Evolutionary conservation across 1,139 yeast genomes (phyloP).

Genomic region (Scheffersomyces segobiensis): DNA sequence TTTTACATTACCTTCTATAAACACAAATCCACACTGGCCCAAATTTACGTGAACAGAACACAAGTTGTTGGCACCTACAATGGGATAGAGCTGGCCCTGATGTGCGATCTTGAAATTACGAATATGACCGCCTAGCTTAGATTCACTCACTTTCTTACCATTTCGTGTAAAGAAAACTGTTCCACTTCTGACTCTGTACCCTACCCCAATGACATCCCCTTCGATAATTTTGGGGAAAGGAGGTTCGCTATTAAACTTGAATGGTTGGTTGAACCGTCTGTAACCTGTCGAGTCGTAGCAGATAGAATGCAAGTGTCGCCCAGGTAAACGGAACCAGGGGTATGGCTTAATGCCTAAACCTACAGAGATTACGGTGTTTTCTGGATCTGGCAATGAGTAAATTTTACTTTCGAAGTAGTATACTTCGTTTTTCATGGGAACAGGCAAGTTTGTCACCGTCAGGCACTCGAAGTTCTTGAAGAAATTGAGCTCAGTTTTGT

Average conservation of each 20-base stretch:
- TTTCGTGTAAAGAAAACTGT: conserved; percentile 68
- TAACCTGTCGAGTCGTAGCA: conserved; percentile 55
- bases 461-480: conserved; percentile 72
- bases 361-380: conserved; percentile 41
- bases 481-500: conserved; percentile 78
- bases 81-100: conserved; percentile 48
- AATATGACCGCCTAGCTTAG: conserved; percentile 68
- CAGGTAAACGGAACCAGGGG: conserved; percentile 62
- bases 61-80: conserved; percentile 52
- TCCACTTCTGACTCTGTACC: conserved; percentile 60
- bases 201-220: conserved; percentile 71
- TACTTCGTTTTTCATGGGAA: conserved; percentile 83
- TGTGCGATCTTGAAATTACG: conserved; percentile 41
- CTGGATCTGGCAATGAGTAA: conserved; percentile 56
- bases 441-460: conserved; percentile 80
- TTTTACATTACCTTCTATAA: conserved; percentile 60
- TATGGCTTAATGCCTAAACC: conserved; percentile 55
- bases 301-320: conserved; percentile 51
- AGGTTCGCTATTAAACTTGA: conserved; percentile 34
- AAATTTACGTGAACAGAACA: conserved; percentile 57
- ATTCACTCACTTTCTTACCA: conserved; percentile 68
- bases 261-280: conserved; percentile 54
- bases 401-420: conserved; percentile 86
- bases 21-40: conserved; percentile 60
- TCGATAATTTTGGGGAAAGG: conserved; percentile 49